Conservation (phyloP, 1,284 basidiomycete species). For the Ceratobasidium sp. region DNA sequence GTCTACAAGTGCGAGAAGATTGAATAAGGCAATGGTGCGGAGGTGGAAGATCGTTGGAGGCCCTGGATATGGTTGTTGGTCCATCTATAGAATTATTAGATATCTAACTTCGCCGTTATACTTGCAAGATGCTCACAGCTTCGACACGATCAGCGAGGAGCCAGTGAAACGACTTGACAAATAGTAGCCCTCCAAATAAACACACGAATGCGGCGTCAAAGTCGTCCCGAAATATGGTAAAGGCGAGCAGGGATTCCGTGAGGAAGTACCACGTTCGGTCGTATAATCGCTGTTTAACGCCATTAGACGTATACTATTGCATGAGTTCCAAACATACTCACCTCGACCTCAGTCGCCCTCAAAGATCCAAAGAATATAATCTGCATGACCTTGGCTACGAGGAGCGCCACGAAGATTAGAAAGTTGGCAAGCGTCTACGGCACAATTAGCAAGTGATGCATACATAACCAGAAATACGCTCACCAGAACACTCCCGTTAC, state of each 20-base stretch:
- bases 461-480: conserved; percentile 53
- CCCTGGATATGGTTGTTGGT: conserved; percentile 90
- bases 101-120: neutral
- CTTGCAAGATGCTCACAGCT: conserved; percentile 74
- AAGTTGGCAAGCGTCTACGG: conserved; percentile 94
- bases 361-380: conserved; percentile 92
- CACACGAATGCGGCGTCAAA: conserved; percentile 92
- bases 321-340: conserved; percentile 58
- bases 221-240: conserved; percentile 96
- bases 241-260: conserved; percentile 93
- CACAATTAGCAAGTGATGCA: conserved; percentile 20
- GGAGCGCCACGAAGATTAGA: conserved; percentile 80
- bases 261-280: conserved; percentile 98
- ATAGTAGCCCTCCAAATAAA: conserved; percentile 92
- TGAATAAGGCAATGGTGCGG: conserved; percentile 80
- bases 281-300: conserved; percentile 81
- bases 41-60: conserved; percentile 86
- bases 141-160: conserved; percentile 94
- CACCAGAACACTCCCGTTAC: conserved; percentile 89
- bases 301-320: conserved; percentile 22
- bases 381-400: conserved; percentile 84
- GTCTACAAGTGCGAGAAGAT: conserved; percentile 78
- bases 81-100: conserved; percentile 77
- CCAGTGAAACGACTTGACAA: conserved; percentile 99
- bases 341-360: conserved; percentile 92